Base-by-base conservation (phyloP, 2,329 filamentous ascomycete genomes). In the Ophiocordyceps polyrhachis-furcata region DNA sequence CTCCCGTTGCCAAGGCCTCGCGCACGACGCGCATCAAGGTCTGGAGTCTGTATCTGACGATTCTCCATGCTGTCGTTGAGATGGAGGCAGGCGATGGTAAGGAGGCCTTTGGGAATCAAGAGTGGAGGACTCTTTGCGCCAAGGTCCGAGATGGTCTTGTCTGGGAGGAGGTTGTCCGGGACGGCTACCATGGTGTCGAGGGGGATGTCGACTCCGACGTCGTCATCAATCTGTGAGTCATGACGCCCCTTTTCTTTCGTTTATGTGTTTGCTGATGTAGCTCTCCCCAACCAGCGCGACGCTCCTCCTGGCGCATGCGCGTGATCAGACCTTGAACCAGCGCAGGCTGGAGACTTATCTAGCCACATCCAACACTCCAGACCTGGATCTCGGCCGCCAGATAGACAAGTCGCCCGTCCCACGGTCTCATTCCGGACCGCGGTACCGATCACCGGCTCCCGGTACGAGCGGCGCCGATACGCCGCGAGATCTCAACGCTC, bases 31-130 rank as follows among this genome's bases (percentile, higher is more conserved):
- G 88, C 51, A 82, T 94, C 61, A 98, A 96, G 63, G 82, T 96
- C 50, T 98, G 91, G 91, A 94, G 87, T 61, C 72, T 98, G 55
- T 98, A 96, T 60, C 73, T 96, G 51, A 94, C 88, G 17, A 81
- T 95, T 43, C 70, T 96, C 49, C 94, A 95, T 65, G 83, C 86
- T 37, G 82, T 95, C 50, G 70, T 93, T 32, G 89, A 96, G 56
- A 70, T 96, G 57, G 86, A 87, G 46, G 71, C 83, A 2, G 85
- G 94, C 52, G 88, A 95, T 61, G 91, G 89, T 43, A 94, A 91
- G 66, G 76, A 81, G 44, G 74, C 81, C 13, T 93, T 96, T 64
- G 91, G 91, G 4, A 79, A 77, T 44, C 77, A 83, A 56, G 80
- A 85, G 58, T 98, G 88, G 84, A 81, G 85, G 59, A 67, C 74